Base-by-base conservation (phyloP, 257 asterid species). In the Misopates orontium region DNA sequence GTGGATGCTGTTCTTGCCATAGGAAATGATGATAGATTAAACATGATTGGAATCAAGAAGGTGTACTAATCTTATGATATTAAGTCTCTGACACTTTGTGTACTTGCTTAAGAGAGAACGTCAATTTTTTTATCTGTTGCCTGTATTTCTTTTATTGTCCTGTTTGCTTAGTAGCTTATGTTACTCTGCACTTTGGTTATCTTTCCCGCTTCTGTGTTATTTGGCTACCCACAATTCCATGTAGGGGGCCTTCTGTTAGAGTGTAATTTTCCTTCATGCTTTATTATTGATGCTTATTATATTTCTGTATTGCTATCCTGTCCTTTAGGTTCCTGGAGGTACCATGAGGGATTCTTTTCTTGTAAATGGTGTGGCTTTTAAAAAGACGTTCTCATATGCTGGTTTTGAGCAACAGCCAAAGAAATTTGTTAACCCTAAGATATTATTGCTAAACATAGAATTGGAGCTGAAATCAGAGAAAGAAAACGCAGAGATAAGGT, bases 401-500 rank as follows among this genome's bases (percentile, higher is more conserved):
- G 99, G 99, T 71, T 90, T 94, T 78, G 99, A 94, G 81, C 99
- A 94, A 81, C 99, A 94, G 63, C 99, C 97, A 11, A 93, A 93
- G 73, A 86, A 82, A 72, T 88, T 93, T 73, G 40, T 79, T 42
- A 82, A 80, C 69, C 99, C 95, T 68, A 86, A 83, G 85, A 83
- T 93, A 58, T 95, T 93, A 59, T 66, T 93, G 73, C 85, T 93
- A 47, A 93, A 93, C 84, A 90, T 93, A 50, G 99, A 93, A 72
- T 73, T 93, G 85, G 99, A 93, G 76, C 82, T 93, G 68, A 93
- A 93, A 78, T 93, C 99, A 31, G 99, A 93, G 84, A 93, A 82
- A 80, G 99, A 94, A 80, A 94, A 94, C 76, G 99, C 99, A 28
- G 99, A 94, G 87, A 94, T 94, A 75, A 84, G 99, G 99, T 90